Evolutionary conservation across 2,329 filamentous ascomycete species (phyloP).

Genomic region (Mycosphaerelloides madeirae): DNA sequence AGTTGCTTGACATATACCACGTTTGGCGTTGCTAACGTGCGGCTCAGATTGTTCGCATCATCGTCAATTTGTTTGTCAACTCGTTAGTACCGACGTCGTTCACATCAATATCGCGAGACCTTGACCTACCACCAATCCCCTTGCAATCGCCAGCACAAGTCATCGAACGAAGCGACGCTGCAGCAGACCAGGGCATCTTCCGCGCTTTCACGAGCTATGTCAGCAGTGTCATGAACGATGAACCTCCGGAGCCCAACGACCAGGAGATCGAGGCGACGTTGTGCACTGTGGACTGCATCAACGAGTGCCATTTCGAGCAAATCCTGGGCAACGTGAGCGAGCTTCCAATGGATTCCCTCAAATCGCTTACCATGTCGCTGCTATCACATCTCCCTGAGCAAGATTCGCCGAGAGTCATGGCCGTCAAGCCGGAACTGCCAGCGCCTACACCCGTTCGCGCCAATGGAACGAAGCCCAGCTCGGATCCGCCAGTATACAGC

Average conservation of each 20-base stretch:
- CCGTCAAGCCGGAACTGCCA: conserved; percentile 80
- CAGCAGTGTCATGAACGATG: conserved; percentile 96
- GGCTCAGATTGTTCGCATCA: conserved; percentile 74
- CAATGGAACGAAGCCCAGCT: conserved; percentile 54
- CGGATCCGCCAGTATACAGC: conserved; percentile 66
- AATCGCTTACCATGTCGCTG: conserved; percentile 65
- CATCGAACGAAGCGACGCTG: conserved; percentile 77
- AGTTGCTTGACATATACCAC: conserved; percentile 33
- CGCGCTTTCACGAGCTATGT: conserved; percentile 95
- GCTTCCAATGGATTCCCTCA: conserved; percentile 56
- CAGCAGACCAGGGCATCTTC: conserved; percentile 78
- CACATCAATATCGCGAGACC: conserved; percentile 56
- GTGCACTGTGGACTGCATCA: conserved; percentile 89
- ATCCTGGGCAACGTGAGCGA: conserved; percentile 77
- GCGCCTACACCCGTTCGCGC: conserved; percentile 54
- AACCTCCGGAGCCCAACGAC: conserved; percentile 93
- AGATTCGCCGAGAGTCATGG: conserved; percentile 74
- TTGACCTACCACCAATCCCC: conserved; percentile 76
- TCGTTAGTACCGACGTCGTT: conserved; percentile 84
- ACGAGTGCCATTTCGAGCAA: conserved; percentile 76
- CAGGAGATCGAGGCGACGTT: conserved; percentile 95
- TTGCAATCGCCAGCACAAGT: conserved; percentile 87
- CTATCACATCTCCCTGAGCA: conserved; percentile 77
- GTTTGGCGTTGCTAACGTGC: conserved; percentile 37
- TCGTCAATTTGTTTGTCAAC: conserved; percentile 94